Base-by-base conservation (phyloP, 371 early-diverging fungal genomes). In the Apophysomyces ossiformis region DNA sequence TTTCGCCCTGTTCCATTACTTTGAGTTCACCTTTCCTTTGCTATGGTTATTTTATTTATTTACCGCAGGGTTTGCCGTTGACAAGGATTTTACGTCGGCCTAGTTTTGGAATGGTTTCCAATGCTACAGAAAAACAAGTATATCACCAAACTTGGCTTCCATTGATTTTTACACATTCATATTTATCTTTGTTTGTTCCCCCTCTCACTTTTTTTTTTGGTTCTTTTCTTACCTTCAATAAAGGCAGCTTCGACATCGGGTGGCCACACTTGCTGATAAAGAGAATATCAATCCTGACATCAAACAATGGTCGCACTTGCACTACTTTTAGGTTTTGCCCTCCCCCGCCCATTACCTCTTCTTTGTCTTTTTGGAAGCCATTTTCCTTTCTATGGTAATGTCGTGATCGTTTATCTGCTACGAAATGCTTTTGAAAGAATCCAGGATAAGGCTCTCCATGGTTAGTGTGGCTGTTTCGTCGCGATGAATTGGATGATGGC, bases 191-290 rank as follows among this genome's bases (percentile, higher is more conserved):
- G 32, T 2, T 26, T 26, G 2, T 26, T 26, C 32, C 2, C 32
- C 32, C 32, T 26, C 32, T 26, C 32, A 26, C 32, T 26, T 26
- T 26, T 26, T 26, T 1, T n/a, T n/a, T n/a, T n/a, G n/a, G n/a
- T n/a, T 26, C n/a, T 26, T 7, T 21, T 35, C 72, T 69, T 85
- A 89, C 89, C 89, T 80, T 87, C 82, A 68, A 90, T 73, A 70
- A 90, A 90, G 7, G 87, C 85, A 21, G 87, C 80, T 69, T 90
- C 91, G 4, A 90, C 85, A 68, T 85, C 82, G 18, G 82, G 76
- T 57, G 91, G 89, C 91, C 91, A 91, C 9, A 90, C 91, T 77
- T 90, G 87, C 78, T 81, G 63, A 35, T 60, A 47, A 43, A 44
- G 45, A 57, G 58, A 59, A 36, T 18, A 35, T 45, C n/a, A 61